phyloP scores from a whole-genome alignment of 768 basidiomycete species.

The Tephrocybe sp. region DNA sequence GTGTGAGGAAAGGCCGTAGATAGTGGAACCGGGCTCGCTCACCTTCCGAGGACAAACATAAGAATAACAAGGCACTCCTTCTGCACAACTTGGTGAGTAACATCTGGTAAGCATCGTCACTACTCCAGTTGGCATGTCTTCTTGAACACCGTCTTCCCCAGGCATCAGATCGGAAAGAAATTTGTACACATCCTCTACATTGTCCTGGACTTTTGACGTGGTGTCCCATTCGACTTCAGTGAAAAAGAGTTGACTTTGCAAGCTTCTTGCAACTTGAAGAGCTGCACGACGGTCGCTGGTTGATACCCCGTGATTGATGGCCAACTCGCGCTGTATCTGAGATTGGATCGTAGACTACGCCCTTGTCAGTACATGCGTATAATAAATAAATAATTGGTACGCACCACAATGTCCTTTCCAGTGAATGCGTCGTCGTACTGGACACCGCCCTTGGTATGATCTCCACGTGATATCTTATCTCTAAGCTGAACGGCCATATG shows the following conservation, averaged over 20 bases:
- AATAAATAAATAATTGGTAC: constrained; percentile 25
- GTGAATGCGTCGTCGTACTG: constrained; percentile 91
- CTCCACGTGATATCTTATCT: constrained; percentile 85
- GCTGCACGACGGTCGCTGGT: constrained; percentile 81
- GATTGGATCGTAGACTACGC: constrained; percentile 81
- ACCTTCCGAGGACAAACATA: constrained; percentile 77
- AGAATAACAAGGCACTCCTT: constrained; percentile 79
- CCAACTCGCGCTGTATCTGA: constrained; percentile 81
- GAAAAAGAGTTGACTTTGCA: constrained; percentile 93
- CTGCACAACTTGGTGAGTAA: constrained; percentile 84
- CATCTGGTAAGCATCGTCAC: constrained; percentile 88
- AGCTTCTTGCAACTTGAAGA: constrained; percentile 81
- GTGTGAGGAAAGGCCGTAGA: constrained; percentile 1
- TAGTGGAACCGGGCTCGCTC: constrained; percentile 1
- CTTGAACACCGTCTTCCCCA: constrained; percentile 52
- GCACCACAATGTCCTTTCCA: constrained; percentile 89
- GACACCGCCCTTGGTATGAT: constrained; percentile 90
- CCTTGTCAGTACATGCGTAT: background rate
- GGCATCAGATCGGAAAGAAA: constrained; percentile 84
- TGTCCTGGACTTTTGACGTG: constrained; percentile 70
- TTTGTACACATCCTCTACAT: constrained; percentile 92
- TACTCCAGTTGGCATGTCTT: constrained; percentile 83
- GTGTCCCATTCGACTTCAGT: constrained; percentile 95
- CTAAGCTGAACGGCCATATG: constrained; percentile 87
- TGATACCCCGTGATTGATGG: constrained; percentile 69